A percentile compares a stretch with the other conserved stretches of the same genome.
These are phyloP conservation scores for Peziza echinospora DNA, from an alignment of 495 filamentous ascomycete species.

Conservation along the genomic window DNA sequence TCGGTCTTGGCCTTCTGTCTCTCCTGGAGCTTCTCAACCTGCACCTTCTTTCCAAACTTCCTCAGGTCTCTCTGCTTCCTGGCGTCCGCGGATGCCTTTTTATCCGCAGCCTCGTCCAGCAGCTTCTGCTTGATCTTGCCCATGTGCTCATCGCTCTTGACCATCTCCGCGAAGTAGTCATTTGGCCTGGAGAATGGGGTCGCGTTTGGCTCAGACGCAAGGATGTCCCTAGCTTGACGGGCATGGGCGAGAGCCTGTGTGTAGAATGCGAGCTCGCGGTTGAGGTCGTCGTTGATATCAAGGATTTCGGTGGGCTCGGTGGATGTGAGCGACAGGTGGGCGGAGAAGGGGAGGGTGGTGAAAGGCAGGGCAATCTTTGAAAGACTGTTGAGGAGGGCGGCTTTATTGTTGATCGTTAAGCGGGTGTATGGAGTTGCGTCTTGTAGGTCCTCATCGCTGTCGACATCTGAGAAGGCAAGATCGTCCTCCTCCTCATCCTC, in stretches of 20 bases:
- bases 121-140: conserved; percentile 83
- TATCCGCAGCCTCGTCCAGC: conserved; percentile 70
- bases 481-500: conserved; percentile 65
- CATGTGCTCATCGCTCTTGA: conserved; percentile 97
- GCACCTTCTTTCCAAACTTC: conserved; percentile 98
- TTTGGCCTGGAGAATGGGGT: conserved; percentile 66
- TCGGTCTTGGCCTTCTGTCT: conserved; percentile 73
- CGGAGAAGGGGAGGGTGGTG: conserved; percentile 33
- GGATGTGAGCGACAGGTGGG: conserved; percentile 35
- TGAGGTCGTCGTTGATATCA: conserved; percentile 27
- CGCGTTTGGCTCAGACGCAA: conserved; percentile 55
- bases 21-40: conserved; percentile 89
- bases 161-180: conserved; percentile 97
- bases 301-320: conserved; percentile 25
- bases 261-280: conserved; percentile 80
- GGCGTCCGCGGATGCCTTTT: conserved; percentile 82
- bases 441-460: conserved; percentile 38
- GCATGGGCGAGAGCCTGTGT: conserved; percentile 68
- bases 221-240: conserved; percentile 40
- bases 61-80: conserved; percentile 82
- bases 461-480: conserved; percentile 49
- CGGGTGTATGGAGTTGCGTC: conserved; percentile 76
- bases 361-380: conserved; percentile 53
- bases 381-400: conserved; percentile 54
- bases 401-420: conserved; percentile 90